Evolutionary conservation across 805 yeast species (phyloP).

Genomic region (Jamesozyma spencerorum): DNA sequence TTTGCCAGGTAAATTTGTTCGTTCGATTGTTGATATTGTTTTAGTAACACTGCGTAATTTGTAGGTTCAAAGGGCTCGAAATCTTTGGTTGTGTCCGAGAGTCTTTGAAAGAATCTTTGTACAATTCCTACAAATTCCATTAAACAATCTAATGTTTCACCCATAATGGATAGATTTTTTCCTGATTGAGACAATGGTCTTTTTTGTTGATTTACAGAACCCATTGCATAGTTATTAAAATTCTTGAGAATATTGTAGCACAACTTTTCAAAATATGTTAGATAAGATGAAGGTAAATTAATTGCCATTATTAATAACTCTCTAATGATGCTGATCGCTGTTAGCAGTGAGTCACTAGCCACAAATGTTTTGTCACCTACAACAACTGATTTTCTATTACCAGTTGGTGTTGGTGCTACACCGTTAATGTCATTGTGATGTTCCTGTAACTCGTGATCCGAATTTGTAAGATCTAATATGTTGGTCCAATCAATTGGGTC

Average conservation of each 20-base stretch:
- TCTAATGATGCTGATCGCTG: conserved; percentile 34
- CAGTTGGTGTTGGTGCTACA: conserved; percentile 6
- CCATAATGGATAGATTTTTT: conserved; percentile 34
- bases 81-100: conserved; percentile 18
- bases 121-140: conserved; percentile 29
- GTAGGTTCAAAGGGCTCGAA: conserved; percentile 16
- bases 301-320: conserved; percentile 49
- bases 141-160: conserved; percentile 36
- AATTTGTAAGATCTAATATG: conserved; percentile 22
- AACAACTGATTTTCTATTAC: conserved; percentile 34
- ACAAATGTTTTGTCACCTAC: conserved; percentile 50
- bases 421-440: background rate
- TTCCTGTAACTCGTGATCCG: conserved; percentile 4
- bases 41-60: conserved; percentile 17
- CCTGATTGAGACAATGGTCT: conserved; percentile 17
- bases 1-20: conserved; percentile 26
- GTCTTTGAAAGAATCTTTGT: conserved; percentile 23
- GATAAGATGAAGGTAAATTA: conserved; percentile 39
- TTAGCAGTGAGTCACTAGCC: conserved; percentile 42
- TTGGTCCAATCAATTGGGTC: conserved; percentile 44
- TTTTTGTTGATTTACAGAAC: conserved; percentile 17
- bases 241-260: conserved; percentile 39
- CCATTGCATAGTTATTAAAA: conserved; percentile 35
- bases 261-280: conserved; percentile 34
- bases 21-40: conserved; percentile 21